These are phyloP conservation scores for Colletotrichum sp. DNA, from an alignment of 2,329 filamentous ascomycete genomes.

Conservation along the genomic window DNA sequence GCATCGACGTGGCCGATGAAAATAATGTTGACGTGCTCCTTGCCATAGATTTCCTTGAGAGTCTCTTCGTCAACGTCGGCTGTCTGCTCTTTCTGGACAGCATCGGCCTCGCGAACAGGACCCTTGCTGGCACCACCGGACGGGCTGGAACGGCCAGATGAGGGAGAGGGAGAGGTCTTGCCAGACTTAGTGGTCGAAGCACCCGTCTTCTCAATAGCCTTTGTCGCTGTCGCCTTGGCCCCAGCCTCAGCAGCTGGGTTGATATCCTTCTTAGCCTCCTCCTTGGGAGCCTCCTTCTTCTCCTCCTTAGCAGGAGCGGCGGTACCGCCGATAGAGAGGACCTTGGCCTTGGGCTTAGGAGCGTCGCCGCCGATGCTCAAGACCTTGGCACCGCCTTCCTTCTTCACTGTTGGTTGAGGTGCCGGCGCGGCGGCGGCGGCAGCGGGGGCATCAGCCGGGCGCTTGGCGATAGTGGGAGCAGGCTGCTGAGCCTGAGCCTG, in stretches of 20 bases:
- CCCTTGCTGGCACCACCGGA: constrained; percentile 61
- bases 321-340: constrained; percentile 46
- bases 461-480: constrained; percentile 69
- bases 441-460: constrained; percentile 53
- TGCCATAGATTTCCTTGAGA: constrained; percentile 94
- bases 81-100: constrained; percentile 82
- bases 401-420: constrained; percentile 57
- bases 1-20: constrained; percentile 99
- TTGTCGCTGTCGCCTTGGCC: constrained; percentile 83
- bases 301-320: constrained; percentile 42
- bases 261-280: constrained; percentile 54
- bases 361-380: constrained; percentile 66
- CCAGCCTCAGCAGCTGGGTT: constrained; percentile 64
- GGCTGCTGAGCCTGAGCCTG: constrained; percentile 38
- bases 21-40: constrained; percentile 92
- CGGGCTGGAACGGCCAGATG: constrained; percentile 85
- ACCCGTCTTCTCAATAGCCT: constrained; percentile 91
- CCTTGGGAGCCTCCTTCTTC: constrained; percentile 49
- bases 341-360: constrained; percentile 58
- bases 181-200: constrained; percentile 63
- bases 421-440: constrained; percentile 43
- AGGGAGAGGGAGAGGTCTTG: constrained; percentile 80
- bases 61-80: constrained; percentile 76
- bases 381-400: constrained; percentile 66
- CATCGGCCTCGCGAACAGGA: constrained; percentile 72